A percentile compares a stretch with the other conserved stretches of the same genome.
Evolutionary conservation across 2,329 filamentous ascomycete species (phyloP).

Genomic region (Balansia obtecta): DNA sequence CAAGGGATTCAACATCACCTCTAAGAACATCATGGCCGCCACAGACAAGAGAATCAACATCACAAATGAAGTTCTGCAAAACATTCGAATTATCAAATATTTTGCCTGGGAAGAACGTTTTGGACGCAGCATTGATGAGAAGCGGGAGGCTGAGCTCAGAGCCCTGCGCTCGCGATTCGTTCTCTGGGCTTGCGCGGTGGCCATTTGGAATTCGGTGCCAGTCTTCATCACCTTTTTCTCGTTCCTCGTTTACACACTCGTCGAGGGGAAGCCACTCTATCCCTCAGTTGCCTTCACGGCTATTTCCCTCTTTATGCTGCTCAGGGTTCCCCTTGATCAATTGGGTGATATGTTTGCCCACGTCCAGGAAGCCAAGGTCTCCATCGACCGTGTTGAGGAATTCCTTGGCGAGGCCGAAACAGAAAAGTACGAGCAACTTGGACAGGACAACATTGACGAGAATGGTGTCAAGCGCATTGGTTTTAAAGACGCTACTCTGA

Average conservation of each 20-base stretch:
- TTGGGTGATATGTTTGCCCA: constrained; percentile 98
- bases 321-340: constrained; percentile 87
- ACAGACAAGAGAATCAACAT: constrained; percentile 94
- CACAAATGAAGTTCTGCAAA: constrained; percentile 93
- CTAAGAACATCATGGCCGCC: constrained; percentile 82
- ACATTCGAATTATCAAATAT: constrained; percentile 98
- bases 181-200: constrained; percentile 83
- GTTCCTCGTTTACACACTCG: constrained; percentile 81
- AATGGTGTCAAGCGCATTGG: constrained; percentile 66
- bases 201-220: constrained; percentile 92
- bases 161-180: constrained; percentile 74
- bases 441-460: constrained; percentile 54
- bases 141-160: constrained; percentile 65
- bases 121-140: constrained; percentile 75
- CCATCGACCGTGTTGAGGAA: constrained; percentile 89
- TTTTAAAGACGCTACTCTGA: constrained; percentile 72
- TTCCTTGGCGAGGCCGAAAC: constrained; percentile 91
- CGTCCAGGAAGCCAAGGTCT: constrained; percentile 94
- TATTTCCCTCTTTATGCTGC: constrained; percentile 86
- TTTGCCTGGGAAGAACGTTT: constrained; percentile 98
- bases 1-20: constrained; percentile 70
- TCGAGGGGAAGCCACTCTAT: constrained; percentile 80
- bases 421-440: constrained; percentile 82
- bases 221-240: constrained; percentile 94
- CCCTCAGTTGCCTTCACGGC: constrained; percentile 94